Evolutionary conservation across 1,284 basidiomycete genomes (phyloP).

Genomic region (Cutaneotrichosporon cutaneum): DNA sequence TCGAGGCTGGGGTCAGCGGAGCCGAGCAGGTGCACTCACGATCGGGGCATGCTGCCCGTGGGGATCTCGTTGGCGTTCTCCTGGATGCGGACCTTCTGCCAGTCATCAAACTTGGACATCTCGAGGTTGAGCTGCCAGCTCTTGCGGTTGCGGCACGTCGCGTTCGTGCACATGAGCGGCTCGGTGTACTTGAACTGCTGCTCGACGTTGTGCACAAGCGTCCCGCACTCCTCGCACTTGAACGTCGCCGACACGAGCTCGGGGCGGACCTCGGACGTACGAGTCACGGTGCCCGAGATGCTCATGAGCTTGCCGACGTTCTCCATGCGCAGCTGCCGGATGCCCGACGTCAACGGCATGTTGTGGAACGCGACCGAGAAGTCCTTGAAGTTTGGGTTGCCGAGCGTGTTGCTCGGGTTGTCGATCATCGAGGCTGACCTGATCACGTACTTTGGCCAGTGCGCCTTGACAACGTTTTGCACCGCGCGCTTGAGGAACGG

Average conservation of each 20-base stretch:
- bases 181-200: constrained; percentile 99
- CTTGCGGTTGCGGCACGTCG: constrained; percentile 83
- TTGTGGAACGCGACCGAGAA: constrained; percentile 96
- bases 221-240: constrained; percentile 83
- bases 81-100: constrained; percentile 99
- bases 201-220: constrained; percentile 88
- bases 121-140: constrained; percentile 96
- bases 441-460: constrained; percentile 89
- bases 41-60: constrained; percentile 95
- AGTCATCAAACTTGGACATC: constrained; percentile 94
- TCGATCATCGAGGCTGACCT: constrained; percentile 63
- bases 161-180: constrained; percentile 92
- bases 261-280: constrained; percentile 95
- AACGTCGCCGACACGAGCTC: constrained; percentile 93
- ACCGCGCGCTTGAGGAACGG: constrained; percentile 90
- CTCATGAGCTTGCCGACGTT: constrained; percentile 89
- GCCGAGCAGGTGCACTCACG: constrained; percentile 39
- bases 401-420: constrained; percentile 23
- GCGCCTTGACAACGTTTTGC: constrained; percentile 81
- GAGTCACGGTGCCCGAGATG: constrained; percentile 93
- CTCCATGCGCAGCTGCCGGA: constrained; percentile 90
- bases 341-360: constrained; percentile 88
- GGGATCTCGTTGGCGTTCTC: constrained; percentile 99
- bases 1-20: constrained; percentile 64
- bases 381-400: constrained; percentile 72